Percentiles rank a stretch among this genome's conserved stretches.
Evolutionary conservation across 176 grass and related monocot species (phyloP).

Genomic region (Avena atlantica): DNA sequence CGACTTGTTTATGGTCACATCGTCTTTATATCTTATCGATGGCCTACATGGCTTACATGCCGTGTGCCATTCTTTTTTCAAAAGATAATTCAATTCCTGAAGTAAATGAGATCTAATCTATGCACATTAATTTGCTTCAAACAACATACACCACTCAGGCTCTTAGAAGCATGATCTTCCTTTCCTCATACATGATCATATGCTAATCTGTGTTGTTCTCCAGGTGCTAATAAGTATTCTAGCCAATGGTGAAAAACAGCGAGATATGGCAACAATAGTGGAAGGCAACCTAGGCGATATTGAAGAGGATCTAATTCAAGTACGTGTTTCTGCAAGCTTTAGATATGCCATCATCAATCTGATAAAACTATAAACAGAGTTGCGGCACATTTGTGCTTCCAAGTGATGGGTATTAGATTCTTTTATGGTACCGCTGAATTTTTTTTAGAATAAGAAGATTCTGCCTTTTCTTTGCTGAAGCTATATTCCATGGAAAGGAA

Average conservation of each 20-base stretch:
- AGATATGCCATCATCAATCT: conserved; percentile 11
- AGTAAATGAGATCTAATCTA: conserved; percentile 15
- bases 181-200: conserved; percentile 26
- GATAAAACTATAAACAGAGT: neutral
- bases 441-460: conserved; percentile 5
- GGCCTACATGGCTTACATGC: too few species aligned
- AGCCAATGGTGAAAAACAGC: conserved; percentile 68
- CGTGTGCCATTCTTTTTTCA: neutral
- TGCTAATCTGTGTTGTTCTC: conserved; percentile 27
- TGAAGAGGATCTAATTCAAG: conserved; percentile 68
- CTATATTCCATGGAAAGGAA: conserved; percentile 9
- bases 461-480: neutral
- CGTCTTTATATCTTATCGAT: neutral
- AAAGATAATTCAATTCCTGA: neutral
- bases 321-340: conserved; percentile 39
- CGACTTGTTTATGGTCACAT: neutral
- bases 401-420: neutral
- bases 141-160: neutral
- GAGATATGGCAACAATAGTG: conserved; percentile 52
- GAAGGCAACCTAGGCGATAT: conserved; percentile 55
- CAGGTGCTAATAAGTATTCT: conserved; percentile 69
- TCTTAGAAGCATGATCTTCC: conserved; percentile 14
- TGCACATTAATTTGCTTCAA: conserved; percentile 21
- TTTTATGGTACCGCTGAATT: neutral
- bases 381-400: neutral